These are phyloP conservation scores for Hemisphaericaspora xylofermentans DNA, from an alignment of 1,139 yeast genomes.

Conservation along the genomic window DNA sequence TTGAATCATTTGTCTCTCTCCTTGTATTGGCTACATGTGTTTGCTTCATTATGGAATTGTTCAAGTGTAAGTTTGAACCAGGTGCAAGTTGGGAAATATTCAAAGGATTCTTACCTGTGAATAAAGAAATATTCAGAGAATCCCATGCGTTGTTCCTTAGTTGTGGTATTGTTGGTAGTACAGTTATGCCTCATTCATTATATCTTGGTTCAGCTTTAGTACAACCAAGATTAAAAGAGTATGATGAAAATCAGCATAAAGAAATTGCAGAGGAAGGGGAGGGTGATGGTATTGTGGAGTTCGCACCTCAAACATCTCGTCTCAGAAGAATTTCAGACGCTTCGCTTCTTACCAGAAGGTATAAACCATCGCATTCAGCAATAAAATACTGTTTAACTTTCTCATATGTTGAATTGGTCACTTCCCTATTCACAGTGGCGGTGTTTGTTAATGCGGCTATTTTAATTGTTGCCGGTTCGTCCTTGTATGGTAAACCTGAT, in stretches of 20 bases:
- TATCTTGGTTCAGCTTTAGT: slow-evolving; percentile 76
- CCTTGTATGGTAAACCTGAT: slow-evolving; percentile 60
- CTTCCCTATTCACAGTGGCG: slow-evolving; percentile 69
- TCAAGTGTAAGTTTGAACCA: slow-evolving; percentile 46
- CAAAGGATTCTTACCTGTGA: slow-evolving; percentile 60
- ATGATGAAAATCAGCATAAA: slow-evolving; percentile 50
- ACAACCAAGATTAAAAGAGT: slow-evolving; percentile 69
- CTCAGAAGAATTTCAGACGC: slow-evolving; percentile 38
- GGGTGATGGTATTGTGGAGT: slow-evolving; percentile 6
- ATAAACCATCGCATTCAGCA: slow-evolving; percentile 67
- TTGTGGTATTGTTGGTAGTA: slow-evolving; percentile 76
- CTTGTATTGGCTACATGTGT: slow-evolving; percentile 64
- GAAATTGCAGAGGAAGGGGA: slow-evolving; percentile 11
- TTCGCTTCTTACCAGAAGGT: slow-evolving; percentile 32
- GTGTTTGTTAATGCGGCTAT: slow-evolving; percentile 75
- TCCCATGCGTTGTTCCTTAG: slow-evolving; percentile 63
- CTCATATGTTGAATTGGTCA: slow-evolving; percentile 63
- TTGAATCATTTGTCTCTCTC: slow-evolving; percentile 63
- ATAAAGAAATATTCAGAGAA: slow-evolving; percentile 47
- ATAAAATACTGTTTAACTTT: slow-evolving; percentile 63
- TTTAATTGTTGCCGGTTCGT: slow-evolving; percentile 70
- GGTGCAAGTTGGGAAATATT: slow-evolving; percentile 40
- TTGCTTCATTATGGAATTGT: slow-evolving; percentile 63
- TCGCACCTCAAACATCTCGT: slow-evolving; percentile 14
- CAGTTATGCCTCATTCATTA: slow-evolving; percentile 82